Base-by-base conservation (phyloP, 106 monocot species). In the Dioscorea alata region DNA sequence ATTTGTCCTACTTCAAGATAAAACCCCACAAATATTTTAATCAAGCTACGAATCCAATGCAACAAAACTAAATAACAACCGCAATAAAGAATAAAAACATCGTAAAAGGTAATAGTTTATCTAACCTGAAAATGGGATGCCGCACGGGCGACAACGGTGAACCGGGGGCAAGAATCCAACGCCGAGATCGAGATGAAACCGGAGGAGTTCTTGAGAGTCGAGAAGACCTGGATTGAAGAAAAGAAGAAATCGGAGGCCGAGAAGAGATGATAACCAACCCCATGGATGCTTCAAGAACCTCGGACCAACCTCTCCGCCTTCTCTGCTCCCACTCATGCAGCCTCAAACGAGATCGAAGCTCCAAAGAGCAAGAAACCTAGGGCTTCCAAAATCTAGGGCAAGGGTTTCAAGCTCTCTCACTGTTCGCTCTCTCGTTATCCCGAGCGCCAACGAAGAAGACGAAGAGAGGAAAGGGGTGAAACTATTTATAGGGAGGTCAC, bases 251-350 rank as follows among this genome's bases (percentile, higher is more conserved):
- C 12, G 34, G 71, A 20, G 50, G 60, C 22, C 25, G 33, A 42
- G 64, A 34, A 54, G 65, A 68, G 48, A 82, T 8, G 42, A 32
- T 71, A 74, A 74, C 74, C 77, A 71, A 71, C 73, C 70, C 87
- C 83, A 87, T 87, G 83, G 83, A 15, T 57, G 80, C 70, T 83
- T 81, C 42, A 83, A 70, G 74, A 74, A 76, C 75, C 79, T 66
- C 56, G 75, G 64, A 69, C 57, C 71, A 49, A 72, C 35, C 71
- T 49, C 56, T 48, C 28, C 65, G 59, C 52, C 66, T 49, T 49
- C 65, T 59, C 54, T 65, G 58, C 19, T 57, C 74, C 80, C 35
- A 80, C 73, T 87, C 87, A 87, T 87, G 87, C 87, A 87, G 87
- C 70, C 67, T 42, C 42, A 42, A 42, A 60, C 59, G 19, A 7